Base-by-base conservation (phyloP, 139 green algal genomes). In the Closterium sp. region DNA sequence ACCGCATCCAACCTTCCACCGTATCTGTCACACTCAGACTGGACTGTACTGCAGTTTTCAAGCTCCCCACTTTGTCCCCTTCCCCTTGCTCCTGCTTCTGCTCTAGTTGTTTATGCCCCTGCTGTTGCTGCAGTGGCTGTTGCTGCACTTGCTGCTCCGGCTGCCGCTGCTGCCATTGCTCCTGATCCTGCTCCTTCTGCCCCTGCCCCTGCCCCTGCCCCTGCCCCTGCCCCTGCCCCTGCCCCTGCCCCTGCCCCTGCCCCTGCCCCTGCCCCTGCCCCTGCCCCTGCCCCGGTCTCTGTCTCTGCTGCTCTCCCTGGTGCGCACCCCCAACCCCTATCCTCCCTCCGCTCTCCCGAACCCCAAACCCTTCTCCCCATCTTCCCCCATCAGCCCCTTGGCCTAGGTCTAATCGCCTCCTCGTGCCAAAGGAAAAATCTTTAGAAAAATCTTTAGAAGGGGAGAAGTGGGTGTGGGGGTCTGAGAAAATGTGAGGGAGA, bases 31-130 rank as follows among this genome's bases (percentile, higher is more conserved):
- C 42, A 62, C 5, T 7, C 42, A 62, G 7, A 7, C 5, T 95
- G 22, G 98, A 96, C 5, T 97, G 97, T 9, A 94, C 95, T 90
- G 95, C 95, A 10, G 88, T 89, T 21, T 94, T 91, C 84, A 98
- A 91, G 79, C 96, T 90, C 38, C 95, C 91, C 92, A 94, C 96
- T 30, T 94, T 84, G 24, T 96, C 34, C 29, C 93, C 32, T 32
- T 94, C 86, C 13, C 92, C 88, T 4, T 70, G 84, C 28, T 87
- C 5, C 84, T 87, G 84, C 84, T 31, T 5, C 13, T 30, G 9
- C 84, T 29, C 5, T 31, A 31, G n/a, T 3, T 31, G 84, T 3
- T 29, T 2, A 2, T 87, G 84, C 10, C 2, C 3, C 11, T 6
- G 84, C n/a, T 87, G 27, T 3, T 87, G 84, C 27, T 87, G 84